A percentile compares a stretch with the other conserved stretches of the same genome.
phyloP scores from a whole-genome alignment of 164 flowering plant species.

The Sedum album region DNA sequence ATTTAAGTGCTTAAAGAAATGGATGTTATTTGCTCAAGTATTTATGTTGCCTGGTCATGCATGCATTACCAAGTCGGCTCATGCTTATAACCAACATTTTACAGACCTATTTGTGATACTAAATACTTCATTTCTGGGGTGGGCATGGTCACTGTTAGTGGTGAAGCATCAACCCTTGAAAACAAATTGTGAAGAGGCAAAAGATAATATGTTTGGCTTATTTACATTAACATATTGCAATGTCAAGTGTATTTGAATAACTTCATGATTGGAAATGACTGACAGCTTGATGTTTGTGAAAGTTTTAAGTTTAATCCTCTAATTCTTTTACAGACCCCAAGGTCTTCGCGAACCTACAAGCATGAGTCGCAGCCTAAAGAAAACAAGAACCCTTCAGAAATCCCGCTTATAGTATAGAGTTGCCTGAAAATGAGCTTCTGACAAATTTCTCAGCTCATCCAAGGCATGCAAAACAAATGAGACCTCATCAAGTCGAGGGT shows the following conservation, averaged over 20 bases:
- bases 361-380: slow-evolving; percentile 28
- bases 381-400: slow-evolving; percentile 20
- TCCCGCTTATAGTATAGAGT: slow-evolving; percentile 19
- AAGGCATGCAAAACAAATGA: slow-evolving; percentile 77
- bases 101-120: not conserved
- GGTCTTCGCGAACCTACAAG: slow-evolving; percentile 41
- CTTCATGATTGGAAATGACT: not conserved
- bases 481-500: slow-evolving; percentile 86
- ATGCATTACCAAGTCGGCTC: not conserved
- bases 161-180: not conserved
- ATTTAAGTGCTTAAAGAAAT: not conserved
- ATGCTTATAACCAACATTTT: not conserved
- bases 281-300: not conserved
- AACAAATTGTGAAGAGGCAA: not conserved
- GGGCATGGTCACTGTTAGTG: not conserved
- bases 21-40: not conserved
- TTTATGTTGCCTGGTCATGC: not conserved
- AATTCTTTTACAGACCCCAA: slow-evolving; percentile 34
- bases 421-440: slow-evolving; percentile 24
- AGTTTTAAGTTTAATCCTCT: not conserved
- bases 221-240: not conserved
- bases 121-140: not conserved
- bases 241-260: too few relatives aligned
- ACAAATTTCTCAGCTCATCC: slow-evolving; percentile 69
- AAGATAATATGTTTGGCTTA: not conserved